Evolutionary conservation across 1,284 basidiomycete genomes (phyloP).

Genomic region (Cryptococcus sp.): DNA sequence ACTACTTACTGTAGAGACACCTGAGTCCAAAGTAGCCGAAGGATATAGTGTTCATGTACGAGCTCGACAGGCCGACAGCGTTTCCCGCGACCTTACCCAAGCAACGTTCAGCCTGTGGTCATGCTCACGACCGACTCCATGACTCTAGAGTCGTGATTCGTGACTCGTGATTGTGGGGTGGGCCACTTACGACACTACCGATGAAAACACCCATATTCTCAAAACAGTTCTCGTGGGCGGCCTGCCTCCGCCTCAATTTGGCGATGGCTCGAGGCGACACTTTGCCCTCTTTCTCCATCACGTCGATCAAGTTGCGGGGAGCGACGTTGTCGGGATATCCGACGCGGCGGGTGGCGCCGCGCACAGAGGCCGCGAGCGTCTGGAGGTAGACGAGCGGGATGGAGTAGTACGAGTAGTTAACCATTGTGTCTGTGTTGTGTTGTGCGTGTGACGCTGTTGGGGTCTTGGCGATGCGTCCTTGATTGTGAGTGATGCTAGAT

Average conservation of each 20-base stretch:
- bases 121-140: background rate
- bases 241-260: slow-evolving; percentile 36
- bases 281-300: slow-evolving; percentile 39
- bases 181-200: slow-evolving; percentile 39
- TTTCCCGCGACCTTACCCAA: slow-evolving; percentile 41
- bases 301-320: slow-evolving; percentile 28
- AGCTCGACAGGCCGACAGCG: slow-evolving; percentile 27
- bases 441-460: background rate
- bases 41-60: slow-evolving; percentile 40
- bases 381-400: slow-evolving; percentile 39
- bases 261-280: slow-evolving; percentile 21
- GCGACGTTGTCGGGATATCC: slow-evolving; percentile 35
- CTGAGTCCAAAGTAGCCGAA: slow-evolving; percentile 34
- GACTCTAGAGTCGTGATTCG: too few species aligned
- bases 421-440: slow-evolving; percentile 4
- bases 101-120: background rate
- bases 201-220: slow-evolving; percentile 36
- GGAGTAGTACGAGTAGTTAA: slow-evolving; percentile 41
- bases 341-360: slow-evolving; percentile 24
- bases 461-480: too few species aligned
- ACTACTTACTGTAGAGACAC: slow-evolving; percentile 31
- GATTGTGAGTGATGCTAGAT: too few species aligned
- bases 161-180: too few species aligned
- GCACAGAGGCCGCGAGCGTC: slow-evolving; percentile 25
- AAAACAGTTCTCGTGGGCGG: slow-evolving; percentile 40